Conservation (phyloP, 805 yeast genomes). For the Candida awuae region DNA sequence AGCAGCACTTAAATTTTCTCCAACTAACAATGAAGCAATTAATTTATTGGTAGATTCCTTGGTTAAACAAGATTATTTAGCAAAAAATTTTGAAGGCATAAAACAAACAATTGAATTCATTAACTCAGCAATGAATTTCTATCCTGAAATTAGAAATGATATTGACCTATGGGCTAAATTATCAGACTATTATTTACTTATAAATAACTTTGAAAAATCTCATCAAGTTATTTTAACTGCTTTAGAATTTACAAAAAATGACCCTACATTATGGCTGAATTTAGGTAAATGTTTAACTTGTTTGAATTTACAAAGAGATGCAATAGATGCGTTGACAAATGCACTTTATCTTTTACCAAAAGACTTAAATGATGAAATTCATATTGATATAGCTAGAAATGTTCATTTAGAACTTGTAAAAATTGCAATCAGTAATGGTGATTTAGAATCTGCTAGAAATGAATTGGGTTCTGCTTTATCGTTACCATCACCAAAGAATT, state of each 20-base stretch:
- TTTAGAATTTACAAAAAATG: conserved; percentile 16
- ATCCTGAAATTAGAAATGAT: conserved; percentile 33
- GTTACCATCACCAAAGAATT: conserved; percentile 36
- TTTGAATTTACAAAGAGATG: conserved; percentile 36
- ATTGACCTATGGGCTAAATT: conserved; percentile 40
- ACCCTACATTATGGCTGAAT: conserved; percentile 41
- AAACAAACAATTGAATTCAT: conserved; percentile 33
- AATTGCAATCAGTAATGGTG: conserved; percentile 43
- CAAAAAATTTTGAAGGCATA: conserved; percentile 4
- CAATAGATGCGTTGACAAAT: conserved; percentile 39
- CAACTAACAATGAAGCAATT: conserved; percentile 33
- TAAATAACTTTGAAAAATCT: conserved; percentile 44
- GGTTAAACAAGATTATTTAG: conserved; percentile 2
- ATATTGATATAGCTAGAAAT: conserved; percentile 39
- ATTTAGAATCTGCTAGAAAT: conserved; percentile 39
- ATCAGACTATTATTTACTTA: conserved; percentile 41
- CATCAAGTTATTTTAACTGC: conserved; percentile 27
- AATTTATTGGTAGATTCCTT: conserved; percentile 35
- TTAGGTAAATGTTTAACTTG: conserved; percentile 42
- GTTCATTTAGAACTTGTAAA: conserved; percentile 51
- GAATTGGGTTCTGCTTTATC: conserved; percentile 45
- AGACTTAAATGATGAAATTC: conserved; percentile 27
- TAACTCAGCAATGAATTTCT: conserved; percentile 31
- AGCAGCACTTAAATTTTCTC: conserved; percentile 35
- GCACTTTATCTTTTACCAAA: conserved; percentile 37